phyloP scores from a whole-genome alignment of 208 protist species.

The Porcisia deanei region DNA sequence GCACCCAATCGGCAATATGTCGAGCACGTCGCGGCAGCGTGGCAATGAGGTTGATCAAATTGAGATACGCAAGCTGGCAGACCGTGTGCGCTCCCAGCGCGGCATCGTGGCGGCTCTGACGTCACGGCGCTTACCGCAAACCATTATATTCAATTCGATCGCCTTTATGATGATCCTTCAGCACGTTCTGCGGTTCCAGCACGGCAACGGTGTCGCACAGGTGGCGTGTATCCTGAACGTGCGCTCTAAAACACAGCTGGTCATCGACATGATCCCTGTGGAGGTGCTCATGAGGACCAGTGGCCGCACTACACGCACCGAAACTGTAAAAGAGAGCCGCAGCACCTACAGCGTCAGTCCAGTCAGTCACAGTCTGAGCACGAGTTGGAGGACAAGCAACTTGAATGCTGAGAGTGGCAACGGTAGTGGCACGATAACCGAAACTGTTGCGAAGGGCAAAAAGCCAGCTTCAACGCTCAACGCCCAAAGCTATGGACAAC shows the following conservation, averaged over 20 bases:
- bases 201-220: slow-evolving; percentile 19
- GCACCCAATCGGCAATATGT: slow-evolving; percentile 16
- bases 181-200: slow-evolving; percentile 41
- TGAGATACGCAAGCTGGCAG: slow-evolving; percentile 29
- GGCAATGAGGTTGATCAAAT: slow-evolving; percentile 49
- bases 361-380: not conserved
- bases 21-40: slow-evolving; percentile 33
- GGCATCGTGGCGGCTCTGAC: slow-evolving; percentile 39
- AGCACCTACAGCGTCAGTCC: slow-evolving; percentile 6
- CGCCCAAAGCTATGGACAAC: not conserved
- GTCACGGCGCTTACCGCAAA: slow-evolving; percentile 45
- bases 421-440: not conserved
- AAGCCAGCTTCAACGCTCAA: not conserved
- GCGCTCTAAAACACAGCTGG: slow-evolving; percentile 38
- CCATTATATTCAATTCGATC: slow-evolving; percentile 58
- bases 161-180: slow-evolving; percentile 69
- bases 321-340: not conserved
- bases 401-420: not conserved
- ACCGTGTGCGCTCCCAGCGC: slow-evolving; percentile 48
- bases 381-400: not conserved
- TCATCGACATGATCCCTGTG: slow-evolving; percentile 40
- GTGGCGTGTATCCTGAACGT: slow-evolving; percentile 49
- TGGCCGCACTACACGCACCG: not conserved
- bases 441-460: not conserved
- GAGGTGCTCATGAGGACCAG: slow-evolving; percentile 5